Evolutionary conservation across 305 asterid species (phyloP).

Genomic region (Fraxinus baroniana): DNA sequence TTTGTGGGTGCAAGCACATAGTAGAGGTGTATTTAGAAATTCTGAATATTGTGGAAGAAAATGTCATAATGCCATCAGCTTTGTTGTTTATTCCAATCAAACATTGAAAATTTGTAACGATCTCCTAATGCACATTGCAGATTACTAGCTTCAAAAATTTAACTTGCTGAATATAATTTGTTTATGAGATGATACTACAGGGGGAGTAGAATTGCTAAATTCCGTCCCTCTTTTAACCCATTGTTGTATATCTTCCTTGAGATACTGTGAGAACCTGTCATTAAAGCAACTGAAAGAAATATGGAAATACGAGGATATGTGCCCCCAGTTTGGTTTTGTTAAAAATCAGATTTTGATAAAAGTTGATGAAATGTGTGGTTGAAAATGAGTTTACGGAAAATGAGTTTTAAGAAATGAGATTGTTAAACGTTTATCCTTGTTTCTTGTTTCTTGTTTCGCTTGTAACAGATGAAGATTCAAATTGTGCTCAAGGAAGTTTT

Average conservation of each 20-base stretch:
- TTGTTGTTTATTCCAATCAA: not conserved
- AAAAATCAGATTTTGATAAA: not conserved
- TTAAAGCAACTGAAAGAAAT: not conserved
- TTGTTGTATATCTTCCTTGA: not conserved
- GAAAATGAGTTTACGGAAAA: not conserved
- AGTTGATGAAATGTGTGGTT: not conserved
- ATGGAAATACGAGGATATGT: not conserved
- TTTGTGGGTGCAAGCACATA: not conserved
- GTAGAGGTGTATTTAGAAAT: not conserved
- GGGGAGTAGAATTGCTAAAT: not conserved
- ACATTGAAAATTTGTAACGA: not conserved
- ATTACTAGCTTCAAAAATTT: not conserved
- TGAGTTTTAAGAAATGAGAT: not conserved
- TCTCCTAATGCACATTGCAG: not conserved
- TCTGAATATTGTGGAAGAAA: not conserved
- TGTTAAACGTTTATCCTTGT: slow-evolving; percentile 15
- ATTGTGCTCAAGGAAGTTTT: slow-evolving; percentile 74
- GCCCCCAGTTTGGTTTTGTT: not conserved
- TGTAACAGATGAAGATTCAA: slow-evolving; percentile 67
- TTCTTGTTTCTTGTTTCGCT: slow-evolving; percentile 25
- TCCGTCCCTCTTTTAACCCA: not conserved
- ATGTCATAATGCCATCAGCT: not conserved
- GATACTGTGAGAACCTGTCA: not conserved
- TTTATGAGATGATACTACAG: not conserved
- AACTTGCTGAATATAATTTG: not conserved